Evolutionary conservation across 306 rosid species (phyloP).

Genomic region (Cucurbita argyrosperma): DNA sequence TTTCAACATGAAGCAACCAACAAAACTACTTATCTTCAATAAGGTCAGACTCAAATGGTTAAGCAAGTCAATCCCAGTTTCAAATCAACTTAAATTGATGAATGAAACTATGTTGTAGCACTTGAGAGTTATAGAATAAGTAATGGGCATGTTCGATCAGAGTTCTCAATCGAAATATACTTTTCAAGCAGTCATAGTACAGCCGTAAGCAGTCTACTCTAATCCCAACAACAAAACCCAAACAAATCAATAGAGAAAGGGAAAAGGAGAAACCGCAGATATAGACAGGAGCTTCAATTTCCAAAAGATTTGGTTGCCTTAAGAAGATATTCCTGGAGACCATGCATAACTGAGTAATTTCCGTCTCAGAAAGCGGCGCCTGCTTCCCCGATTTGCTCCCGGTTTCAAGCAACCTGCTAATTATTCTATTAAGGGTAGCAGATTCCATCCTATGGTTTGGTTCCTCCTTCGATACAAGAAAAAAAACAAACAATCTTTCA

Average conservation of each 20-base stretch:
- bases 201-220: background rate
- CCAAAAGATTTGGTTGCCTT: slow-evolving; percentile 74
- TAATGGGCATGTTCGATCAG: background rate
- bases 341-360: slow-evolving; percentile 61
- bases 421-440: slow-evolving; percentile 48
- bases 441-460: slow-evolving; percentile 33
- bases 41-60: background rate
- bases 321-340: slow-evolving; percentile 50
- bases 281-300: slow-evolving; percentile 73
- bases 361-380: slow-evolving; percentile 58
- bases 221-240: background rate
- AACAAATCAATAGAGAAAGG: background rate
- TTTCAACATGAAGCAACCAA: background rate
- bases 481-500: background rate
- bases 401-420: slow-evolving; percentile 50
- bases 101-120: background rate
- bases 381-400: slow-evolving; percentile 58
- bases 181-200: background rate
- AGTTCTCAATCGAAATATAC: background rate
- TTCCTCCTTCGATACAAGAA: background rate
- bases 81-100: background rate
- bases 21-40: background rate
- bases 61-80: background rate
- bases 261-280: slow-evolving; percentile 52
- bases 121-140: background rate